These are phyloP conservation scores for Populus ilicifolia DNA, from an alignment of 345 rosid genomes.

Conservation along the genomic window DNA sequence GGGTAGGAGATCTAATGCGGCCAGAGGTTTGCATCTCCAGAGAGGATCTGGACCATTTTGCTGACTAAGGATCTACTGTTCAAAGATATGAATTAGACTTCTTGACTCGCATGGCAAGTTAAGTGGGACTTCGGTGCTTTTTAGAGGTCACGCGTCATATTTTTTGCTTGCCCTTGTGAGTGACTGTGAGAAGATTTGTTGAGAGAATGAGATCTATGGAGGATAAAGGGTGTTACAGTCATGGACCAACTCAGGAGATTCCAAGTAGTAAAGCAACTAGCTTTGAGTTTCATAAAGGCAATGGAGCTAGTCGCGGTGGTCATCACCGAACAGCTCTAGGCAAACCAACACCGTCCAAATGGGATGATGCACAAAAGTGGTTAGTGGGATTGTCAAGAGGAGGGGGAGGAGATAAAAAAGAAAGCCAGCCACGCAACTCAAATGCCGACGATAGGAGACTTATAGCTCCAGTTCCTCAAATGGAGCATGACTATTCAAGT, in stretches of 20 bases:
- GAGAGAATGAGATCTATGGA: constrained; percentile 68
- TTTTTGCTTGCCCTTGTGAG: constrained; percentile 2
- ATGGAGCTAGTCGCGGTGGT: constrained; percentile 45
- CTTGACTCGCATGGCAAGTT: neutral
- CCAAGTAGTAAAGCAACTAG: constrained; percentile 31
- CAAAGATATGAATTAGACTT: neutral
- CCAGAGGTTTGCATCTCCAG: neutral
- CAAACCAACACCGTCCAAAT: constrained; percentile 87
- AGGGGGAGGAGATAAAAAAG: constrained; percentile 43
- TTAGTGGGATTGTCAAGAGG: constrained; percentile 69
- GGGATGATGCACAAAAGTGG: constrained; percentile 99
- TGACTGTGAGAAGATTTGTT: constrained; percentile 7
- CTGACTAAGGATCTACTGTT: neutral
- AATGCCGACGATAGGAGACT: constrained; percentile 87
- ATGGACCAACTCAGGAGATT: constrained; percentile 51
- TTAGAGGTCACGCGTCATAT: neutral
- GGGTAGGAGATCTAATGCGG: neutral
- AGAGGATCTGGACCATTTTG: constrained; percentile 5
- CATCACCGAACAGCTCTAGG: constrained; percentile 75
- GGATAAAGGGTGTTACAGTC: constrained; percentile 47
- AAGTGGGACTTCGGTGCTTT: constrained; percentile 1
- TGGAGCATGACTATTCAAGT: constrained; percentile 53
- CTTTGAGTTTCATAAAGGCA: constrained; percentile 74
- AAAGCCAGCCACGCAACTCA: constrained; percentile 67
- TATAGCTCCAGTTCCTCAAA: constrained; percentile 73